Percentiles rank a stretch among this genome's conserved stretches.
phyloP scores from a whole-genome alignment of 495 filamentous ascomycete genomes.

The Terfezia claveryi region DNA sequence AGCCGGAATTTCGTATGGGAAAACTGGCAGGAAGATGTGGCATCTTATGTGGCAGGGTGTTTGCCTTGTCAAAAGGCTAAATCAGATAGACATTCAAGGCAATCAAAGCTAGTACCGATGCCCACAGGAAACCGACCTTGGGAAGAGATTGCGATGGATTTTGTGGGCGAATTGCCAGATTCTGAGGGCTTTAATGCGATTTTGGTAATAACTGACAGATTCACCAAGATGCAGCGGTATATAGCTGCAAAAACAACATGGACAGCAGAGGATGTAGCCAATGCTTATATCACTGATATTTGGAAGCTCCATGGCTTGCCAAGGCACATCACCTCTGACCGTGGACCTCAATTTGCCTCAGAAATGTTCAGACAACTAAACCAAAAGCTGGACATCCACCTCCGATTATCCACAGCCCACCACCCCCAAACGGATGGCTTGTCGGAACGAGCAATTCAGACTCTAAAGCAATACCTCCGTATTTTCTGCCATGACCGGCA shows the following conservation, averaged over 20 bases:
- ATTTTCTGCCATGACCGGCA: neutral
- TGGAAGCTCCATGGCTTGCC: neutral
- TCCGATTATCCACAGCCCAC: neutral
- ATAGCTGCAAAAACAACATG: neutral
- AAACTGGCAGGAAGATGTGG: neutral
- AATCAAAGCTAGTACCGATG: neutral
- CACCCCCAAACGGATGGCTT: conserved; percentile 1
- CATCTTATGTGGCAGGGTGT: neutral
- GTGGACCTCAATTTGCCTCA: neutral
- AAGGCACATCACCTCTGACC: neutral
- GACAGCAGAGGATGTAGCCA: neutral
- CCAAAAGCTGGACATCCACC: neutral
- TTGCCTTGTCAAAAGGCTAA: neutral
- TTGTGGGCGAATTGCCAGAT: neutral
- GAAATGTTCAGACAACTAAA: neutral
- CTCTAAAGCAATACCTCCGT: neutral
- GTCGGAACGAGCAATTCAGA: neutral
- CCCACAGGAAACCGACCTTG: neutral
- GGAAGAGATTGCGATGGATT: neutral
- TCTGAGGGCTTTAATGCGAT: neutral
- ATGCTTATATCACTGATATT: neutral
- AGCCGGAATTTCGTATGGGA: neutral
- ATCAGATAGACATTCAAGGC: neutral
- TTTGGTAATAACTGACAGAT: neutral
- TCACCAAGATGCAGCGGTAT: neutral